These are phyloP conservation scores for Pythium oligandrum DNA, from an alignment of 352 stramenopile species.

Conservation along the genomic window DNA sequence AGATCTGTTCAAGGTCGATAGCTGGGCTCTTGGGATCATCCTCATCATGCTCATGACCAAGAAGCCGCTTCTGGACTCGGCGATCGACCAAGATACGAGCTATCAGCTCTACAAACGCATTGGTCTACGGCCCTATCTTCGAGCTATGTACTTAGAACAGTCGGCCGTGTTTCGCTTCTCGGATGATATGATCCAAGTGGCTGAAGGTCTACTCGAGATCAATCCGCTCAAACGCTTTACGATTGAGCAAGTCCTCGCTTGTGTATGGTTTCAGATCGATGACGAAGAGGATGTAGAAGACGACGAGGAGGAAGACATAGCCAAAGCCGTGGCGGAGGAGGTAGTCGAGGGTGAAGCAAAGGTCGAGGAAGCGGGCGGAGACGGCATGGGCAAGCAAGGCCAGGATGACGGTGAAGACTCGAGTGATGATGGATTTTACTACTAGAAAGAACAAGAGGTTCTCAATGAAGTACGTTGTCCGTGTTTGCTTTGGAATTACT, in stretches of 20 bases:
- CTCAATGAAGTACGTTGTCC: too few relatives aligned
- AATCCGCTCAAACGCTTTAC: conserved; percentile 78
- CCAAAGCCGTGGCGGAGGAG: too few relatives aligned
- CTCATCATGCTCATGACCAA: conserved; percentile 55
- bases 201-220: conserved; percentile 81
- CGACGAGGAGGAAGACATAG: not conserved
- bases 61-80: conserved; percentile 49
- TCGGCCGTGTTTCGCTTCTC: conserved; percentile 50
- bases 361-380: too few relatives aligned
- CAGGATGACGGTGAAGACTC: too few relatives aligned
- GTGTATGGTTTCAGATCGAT: too few relatives aligned
- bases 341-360: too few relatives aligned
- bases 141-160: conserved; percentile 63
- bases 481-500: too few relatives aligned
- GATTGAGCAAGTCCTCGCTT: conserved; percentile 12
- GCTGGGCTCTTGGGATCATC: conserved; percentile 57
- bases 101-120: conserved; percentile 47
- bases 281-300: not conserved
- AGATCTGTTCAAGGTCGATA: conserved; percentile 51
- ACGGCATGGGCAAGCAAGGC: too few relatives aligned
- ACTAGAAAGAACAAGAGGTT: too few relatives aligned
- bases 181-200: conserved; percentile 61
- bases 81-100: conserved; percentile 35
- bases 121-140: conserved; percentile 46
- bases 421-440: too few relatives aligned